Evolutionary conservation across 2,329 filamentous ascomycete species (phyloP).

Genomic region (Fusarium circinatum): DNA sequence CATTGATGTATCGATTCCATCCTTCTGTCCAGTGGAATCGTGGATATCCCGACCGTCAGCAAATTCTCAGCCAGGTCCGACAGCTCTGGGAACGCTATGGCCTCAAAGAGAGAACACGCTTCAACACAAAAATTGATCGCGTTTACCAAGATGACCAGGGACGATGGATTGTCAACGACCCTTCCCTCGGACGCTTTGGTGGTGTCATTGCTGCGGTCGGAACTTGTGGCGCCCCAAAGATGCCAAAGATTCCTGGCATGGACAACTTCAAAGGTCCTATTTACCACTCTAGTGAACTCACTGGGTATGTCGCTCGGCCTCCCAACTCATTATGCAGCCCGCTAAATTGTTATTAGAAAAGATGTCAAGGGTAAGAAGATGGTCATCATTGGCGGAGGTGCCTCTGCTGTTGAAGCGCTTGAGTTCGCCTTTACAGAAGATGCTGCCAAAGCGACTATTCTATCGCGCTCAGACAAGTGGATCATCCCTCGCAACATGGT

Average conservation of each 20-base stretch:
- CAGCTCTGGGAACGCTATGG: constrained; percentile 80
- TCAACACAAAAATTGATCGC: constrained; percentile 75
- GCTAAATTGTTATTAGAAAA: constrained; percentile 58
- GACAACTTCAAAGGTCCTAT: constrained; percentile 77
- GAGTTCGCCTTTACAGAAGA: constrained; percentile 78
- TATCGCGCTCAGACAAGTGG: constrained; percentile 86
- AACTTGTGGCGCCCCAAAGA: constrained; percentile 82
- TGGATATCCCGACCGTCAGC: constrained; percentile 80
- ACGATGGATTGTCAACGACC: constrained; percentile 81
- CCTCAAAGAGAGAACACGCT: constrained; percentile 75
- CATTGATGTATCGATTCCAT: constrained; percentile 88
- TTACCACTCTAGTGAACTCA: constrained; percentile 79
- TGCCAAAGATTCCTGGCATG: constrained; percentile 75
- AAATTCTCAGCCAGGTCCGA: constrained; percentile 78
- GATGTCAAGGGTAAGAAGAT: constrained; percentile 79
- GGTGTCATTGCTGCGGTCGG: constrained; percentile 82
- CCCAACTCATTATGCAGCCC: accelerated
- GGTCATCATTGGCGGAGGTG: constrained; percentile 80
- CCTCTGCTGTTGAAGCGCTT: constrained; percentile 83
- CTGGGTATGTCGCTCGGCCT: constrained; percentile 56
- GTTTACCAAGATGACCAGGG: constrained; percentile 75
- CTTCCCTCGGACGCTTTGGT: constrained; percentile 77
- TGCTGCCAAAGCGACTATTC: constrained; percentile 75
- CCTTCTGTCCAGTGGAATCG: constrained; percentile 78
- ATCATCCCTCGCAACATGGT: constrained; percentile 84